These are phyloP conservation scores for Neurospora sublineolata DNA, from an alignment of 495 filamentous ascomycete species.

Conservation along the genomic window DNA sequence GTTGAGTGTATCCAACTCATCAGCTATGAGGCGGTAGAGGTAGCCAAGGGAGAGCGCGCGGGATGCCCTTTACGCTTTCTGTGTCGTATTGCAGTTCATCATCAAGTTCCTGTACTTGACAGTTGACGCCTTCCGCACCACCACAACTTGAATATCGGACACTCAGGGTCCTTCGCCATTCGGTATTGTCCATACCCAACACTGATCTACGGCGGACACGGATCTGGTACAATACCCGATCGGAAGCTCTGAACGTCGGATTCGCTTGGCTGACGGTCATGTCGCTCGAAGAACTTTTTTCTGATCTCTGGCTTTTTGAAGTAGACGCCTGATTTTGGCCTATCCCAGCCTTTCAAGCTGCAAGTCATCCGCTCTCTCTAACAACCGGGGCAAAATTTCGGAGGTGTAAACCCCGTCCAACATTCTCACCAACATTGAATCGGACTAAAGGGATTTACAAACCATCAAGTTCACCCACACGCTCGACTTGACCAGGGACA, in stretches of 20 bases:
- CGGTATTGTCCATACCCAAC: neutral
- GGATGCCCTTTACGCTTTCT: neutral
- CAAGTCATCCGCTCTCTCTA: neutral
- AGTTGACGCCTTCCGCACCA: neutral
- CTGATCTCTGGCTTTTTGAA: neutral
- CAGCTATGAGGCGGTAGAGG: neutral
- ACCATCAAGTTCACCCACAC: neutral
- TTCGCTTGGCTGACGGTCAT: neutral
- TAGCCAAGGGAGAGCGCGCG: neutral
- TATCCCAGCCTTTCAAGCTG: neutral
- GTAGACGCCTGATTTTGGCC: neutral
- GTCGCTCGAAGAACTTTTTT: neutral
- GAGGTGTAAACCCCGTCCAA: neutral
- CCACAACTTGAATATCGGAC: neutral
- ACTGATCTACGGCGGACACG: neutral
- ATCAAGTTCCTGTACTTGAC: neutral
- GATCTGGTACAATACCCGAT: neutral
- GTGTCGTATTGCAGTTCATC: neutral
- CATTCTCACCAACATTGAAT: neutral
- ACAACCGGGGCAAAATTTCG: neutral
- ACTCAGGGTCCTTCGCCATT: neutral
- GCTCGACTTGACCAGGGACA: neutral
- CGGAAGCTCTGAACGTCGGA: neutral
- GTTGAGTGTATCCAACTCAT: neutral
- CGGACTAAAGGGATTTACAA: neutral